Percentiles rank a stretch among this genome's conserved stretches.
phyloP scores from a whole-genome alignment of 495 filamentous ascomycete species.

The Lasiosphaeria miniovina region DNA sequence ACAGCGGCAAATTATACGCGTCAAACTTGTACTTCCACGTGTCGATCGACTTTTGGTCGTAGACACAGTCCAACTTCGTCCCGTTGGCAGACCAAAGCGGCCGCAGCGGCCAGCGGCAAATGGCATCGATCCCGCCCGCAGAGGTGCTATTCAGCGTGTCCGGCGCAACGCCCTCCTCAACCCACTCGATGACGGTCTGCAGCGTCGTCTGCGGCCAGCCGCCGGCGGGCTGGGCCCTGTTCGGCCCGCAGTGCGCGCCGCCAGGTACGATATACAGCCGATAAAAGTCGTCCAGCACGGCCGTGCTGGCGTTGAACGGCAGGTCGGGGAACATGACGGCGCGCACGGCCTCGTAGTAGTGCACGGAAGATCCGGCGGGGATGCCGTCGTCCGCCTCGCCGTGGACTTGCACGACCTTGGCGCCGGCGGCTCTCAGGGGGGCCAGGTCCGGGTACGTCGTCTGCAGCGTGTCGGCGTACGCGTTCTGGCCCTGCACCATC shows the following conservation, averaged over 20 bases:
- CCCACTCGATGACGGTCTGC: conserved; percentile 49
- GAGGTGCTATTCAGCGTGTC: conserved; percentile 31
- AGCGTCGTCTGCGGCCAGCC: conserved; percentile 47
- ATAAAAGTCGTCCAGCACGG: conserved; percentile 49
- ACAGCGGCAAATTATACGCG: conserved; percentile 7
- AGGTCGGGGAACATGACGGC: conserved; percentile 46
- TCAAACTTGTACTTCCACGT: conserved; percentile 28
- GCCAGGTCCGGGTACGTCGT: conserved; percentile 48
- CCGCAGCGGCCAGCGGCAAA: conserved; percentile 48
- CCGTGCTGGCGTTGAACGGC: conserved; percentile 32
- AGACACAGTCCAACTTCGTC: conserved; percentile 38
- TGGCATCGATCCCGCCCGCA: conserved; percentile 41
- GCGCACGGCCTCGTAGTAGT: conserved; percentile 50
- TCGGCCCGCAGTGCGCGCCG: conserved; percentile 46
- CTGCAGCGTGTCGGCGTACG: conserved; percentile 43
- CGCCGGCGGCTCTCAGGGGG: conserved; percentile 41
- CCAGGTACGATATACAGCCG: conserved; percentile 51
- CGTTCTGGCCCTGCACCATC: conserved; percentile 42
- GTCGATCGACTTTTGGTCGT: conserved; percentile 40
- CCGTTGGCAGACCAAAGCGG: conserved; percentile 38
- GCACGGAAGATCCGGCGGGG: conserved; percentile 47
- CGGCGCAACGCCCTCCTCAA: conserved; percentile 44
- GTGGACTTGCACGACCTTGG: conserved; percentile 52
- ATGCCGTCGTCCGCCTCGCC: conserved; percentile 51
- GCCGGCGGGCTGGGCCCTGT: conserved; percentile 37